phyloP scores from a whole-genome alignment of 495 filamentous ascomycete genomes.

The Sabuloglossum arenarium region DNA sequence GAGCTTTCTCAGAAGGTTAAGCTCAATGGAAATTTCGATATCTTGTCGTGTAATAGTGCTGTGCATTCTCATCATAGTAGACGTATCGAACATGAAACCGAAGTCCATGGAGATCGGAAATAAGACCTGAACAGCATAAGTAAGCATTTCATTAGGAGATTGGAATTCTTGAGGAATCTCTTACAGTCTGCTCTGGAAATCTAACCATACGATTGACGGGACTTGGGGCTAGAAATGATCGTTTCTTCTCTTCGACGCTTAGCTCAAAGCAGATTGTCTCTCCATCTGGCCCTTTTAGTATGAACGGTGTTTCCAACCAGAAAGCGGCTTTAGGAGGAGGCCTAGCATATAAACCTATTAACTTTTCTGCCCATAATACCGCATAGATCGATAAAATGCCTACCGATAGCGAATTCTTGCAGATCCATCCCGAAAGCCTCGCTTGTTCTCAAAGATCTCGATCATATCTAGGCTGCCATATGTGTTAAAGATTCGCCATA shows the following conservation, averaged over 20 bases:
- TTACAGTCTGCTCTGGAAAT: slow-evolving; percentile 10
- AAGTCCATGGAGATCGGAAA: slow-evolving; percentile 23
- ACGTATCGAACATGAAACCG: slow-evolving; percentile 26
- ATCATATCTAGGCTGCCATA: slow-evolving; percentile 9
- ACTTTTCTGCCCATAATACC: not conserved
- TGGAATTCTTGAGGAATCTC: not conserved
- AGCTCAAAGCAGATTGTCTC: not conserved
- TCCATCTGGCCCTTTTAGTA: not conserved
- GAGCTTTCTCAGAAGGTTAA: slow-evolving; percentile 23
- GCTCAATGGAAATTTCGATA: slow-evolving; percentile 14
- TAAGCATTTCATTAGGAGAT: too few species aligned
- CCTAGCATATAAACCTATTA: not conserved
- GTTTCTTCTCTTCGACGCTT: not conserved
- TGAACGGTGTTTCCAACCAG: slow-evolving; percentile 1
- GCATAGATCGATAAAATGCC: not conserved
- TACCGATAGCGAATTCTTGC: slow-evolving; percentile 6
- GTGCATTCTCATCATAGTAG: slow-evolving; percentile 29
- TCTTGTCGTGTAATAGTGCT: slow-evolving; percentile 5
- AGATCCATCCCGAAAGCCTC: not conserved
- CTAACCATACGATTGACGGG: slow-evolving; percentile 9
- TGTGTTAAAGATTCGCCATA: slow-evolving; percentile 6
- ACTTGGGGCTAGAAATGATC: slow-evolving; percentile 6
- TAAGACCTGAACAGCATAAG: not conserved
- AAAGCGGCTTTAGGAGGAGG: slow-evolving; percentile 7
- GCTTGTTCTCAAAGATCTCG: slow-evolving; percentile 8